Conservation (phyloP, 2,329 filamentous ascomycete species). For the Pestalotiopsis sp. region DNA sequence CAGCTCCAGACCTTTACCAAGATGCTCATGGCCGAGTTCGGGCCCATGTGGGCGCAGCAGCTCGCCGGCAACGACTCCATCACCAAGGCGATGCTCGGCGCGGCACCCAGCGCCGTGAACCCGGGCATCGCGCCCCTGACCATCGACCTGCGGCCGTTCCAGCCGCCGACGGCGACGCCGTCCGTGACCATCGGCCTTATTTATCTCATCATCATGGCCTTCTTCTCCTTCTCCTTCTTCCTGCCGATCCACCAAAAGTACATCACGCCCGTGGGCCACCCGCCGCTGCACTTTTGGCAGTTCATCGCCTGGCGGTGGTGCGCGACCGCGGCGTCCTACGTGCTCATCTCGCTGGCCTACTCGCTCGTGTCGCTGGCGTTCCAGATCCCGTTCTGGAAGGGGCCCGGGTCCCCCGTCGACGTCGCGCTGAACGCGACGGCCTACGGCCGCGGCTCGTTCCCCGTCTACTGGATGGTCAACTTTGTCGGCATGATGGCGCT, state of each 20-base stretch:
- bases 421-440: constrained; percentile 43
- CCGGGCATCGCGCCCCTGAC: constrained; percentile 29
- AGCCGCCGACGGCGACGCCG: constrained; percentile 53
- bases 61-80: constrained; percentile 41
- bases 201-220: constrained; percentile 67
- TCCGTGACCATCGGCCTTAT: constrained; percentile 64
- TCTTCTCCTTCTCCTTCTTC: constrained; percentile 67
- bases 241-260: constrained; percentile 63
- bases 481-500: constrained; percentile 63
- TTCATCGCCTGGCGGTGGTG: constrained; percentile 58
- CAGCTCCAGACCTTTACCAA: constrained; percentile 46
- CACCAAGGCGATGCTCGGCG: constrained; percentile 26
- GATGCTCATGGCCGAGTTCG: constrained; percentile 47
- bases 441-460: constrained; percentile 58
- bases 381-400: constrained; percentile 59
- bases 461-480: constrained; percentile 65
- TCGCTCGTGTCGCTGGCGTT: constrained; percentile 64
- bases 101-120: constrained; percentile 29
- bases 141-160: constrained; percentile 60
- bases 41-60: constrained; percentile 40
- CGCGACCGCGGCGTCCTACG: constrained; percentile 57
- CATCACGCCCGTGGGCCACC: constrained; percentile 53
- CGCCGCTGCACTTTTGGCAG: constrained; percentile 57
- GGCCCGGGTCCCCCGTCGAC: constrained; percentile 36
- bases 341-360: constrained; percentile 63